Evolutionary conservation across 2,329 filamentous ascomycete genomes (phyloP).

Genomic region (Lachnellula arida): DNA sequence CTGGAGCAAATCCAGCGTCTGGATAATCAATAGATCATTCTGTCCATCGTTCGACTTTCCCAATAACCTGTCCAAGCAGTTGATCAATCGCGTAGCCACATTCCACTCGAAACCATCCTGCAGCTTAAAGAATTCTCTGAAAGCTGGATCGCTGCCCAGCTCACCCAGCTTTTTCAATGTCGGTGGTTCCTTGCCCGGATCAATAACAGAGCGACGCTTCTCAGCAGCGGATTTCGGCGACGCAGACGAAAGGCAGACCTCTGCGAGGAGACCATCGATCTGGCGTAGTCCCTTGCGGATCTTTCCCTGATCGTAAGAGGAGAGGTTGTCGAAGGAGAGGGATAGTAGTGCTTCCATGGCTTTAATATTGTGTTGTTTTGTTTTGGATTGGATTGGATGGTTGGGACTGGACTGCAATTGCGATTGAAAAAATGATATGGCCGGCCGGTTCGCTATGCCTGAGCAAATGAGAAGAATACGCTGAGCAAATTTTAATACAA

Average conservation of each 20-base stretch:
- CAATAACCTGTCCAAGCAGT: conserved; percentile 79
- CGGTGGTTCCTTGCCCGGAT: conserved; percentile 35
- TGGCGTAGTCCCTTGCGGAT: conserved; percentile 63
- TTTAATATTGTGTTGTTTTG: conserved; percentile 10
- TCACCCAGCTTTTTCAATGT: conserved; percentile 59
- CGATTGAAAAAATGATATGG: neutral
- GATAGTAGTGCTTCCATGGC: conserved; percentile 87
- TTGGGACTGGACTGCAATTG: neutral
- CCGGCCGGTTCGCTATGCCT: neutral
- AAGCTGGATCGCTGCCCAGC: conserved; percentile 77
- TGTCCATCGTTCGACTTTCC: conserved; percentile 77
- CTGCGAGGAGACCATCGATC: neutral
- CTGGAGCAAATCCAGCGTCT: conserved; percentile 83
- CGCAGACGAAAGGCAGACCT: conserved; percentile 84
- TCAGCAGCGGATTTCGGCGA: conserved; percentile 72
- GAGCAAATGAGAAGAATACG: conserved; percentile 9
- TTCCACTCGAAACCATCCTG: conserved; percentile 99
- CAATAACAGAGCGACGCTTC: conserved; percentile 29
- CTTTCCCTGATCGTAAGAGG: conserved; percentile 53
- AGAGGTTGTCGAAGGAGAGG: conserved; percentile 88
- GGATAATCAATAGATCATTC: conserved; percentile 84
- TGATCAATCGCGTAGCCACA: conserved; percentile 78
- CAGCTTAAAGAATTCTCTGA: conserved; percentile 91
- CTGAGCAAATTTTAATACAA: conserved; percentile 28
- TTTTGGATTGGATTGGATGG: conserved; percentile 7